phyloP scores from a whole-genome alignment of 2,329 filamentous ascomycete genomes.

The Fusarium sp. region DNA sequence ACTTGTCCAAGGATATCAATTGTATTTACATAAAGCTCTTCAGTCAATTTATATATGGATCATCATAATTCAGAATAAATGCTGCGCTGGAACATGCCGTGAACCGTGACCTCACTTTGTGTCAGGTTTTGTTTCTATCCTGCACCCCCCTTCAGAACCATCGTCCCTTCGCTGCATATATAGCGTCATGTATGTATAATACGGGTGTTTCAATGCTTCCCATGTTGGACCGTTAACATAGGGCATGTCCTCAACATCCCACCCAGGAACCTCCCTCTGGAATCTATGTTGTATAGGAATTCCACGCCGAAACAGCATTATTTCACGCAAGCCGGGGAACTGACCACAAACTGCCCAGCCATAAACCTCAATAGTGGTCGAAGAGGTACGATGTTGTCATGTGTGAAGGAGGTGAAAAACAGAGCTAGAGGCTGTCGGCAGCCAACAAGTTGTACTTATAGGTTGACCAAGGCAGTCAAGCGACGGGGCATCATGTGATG shows the following conservation, averaged over 20 bases:
- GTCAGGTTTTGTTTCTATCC: not conserved
- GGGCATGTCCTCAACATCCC: not conserved
- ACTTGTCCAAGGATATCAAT: not conserved
- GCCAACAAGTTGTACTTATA: not conserved
- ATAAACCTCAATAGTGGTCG: not conserved
- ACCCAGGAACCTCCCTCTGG: not conserved
- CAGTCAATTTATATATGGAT: accelerated
- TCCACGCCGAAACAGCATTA: not conserved
- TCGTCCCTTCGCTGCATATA: not conserved
- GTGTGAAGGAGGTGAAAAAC: not conserved
- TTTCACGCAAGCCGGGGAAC: not conserved
- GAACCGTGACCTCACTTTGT: too few relatives aligned
- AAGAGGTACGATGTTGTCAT: not conserved
- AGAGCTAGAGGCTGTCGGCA: not conserved
- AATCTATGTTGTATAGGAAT: not conserved
- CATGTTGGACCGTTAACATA: accelerated
- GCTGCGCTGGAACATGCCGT: too few relatives aligned
- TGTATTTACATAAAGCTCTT: accelerated
- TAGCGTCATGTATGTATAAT: not conserved
- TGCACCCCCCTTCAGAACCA: not conserved
- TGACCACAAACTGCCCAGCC: not conserved
- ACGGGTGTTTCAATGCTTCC: accelerated
- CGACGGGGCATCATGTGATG: not conserved
- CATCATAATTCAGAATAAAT: too few relatives aligned
- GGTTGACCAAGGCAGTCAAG: not conserved